Percentiles rank a stretch among this genome's conserved stretches.
Conservation (phyloP, 306 rosid genomes). For the Leucaena leucocephala region DNA sequence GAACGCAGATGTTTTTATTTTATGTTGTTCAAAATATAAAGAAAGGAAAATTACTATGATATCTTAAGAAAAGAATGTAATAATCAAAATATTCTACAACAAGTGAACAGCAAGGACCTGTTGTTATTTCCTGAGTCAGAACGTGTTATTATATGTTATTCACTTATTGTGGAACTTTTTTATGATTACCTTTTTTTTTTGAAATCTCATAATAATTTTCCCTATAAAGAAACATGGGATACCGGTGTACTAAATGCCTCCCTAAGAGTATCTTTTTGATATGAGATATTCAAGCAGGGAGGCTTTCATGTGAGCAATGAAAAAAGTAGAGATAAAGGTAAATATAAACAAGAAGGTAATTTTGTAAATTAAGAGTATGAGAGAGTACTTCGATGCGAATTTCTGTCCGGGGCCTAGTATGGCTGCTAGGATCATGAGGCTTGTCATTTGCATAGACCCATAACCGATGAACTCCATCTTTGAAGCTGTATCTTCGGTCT, state of each 20-base stretch:
- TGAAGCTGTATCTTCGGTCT: constrained; percentile 37
- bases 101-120: too few relatives aligned
- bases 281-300: background rate
- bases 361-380: background rate
- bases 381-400: constrained; percentile 42
- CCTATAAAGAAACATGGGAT: background rate
- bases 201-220: too few relatives aligned
- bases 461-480: constrained; percentile 41
- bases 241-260: background rate
- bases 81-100: too few relatives aligned
- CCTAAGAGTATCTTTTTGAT: background rate
- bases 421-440: constrained; percentile 41
- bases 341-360: background rate
- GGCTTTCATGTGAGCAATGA: background rate
- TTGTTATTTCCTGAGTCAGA: too few relatives aligned
- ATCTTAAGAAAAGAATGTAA: too few relatives aligned
- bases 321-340: background rate
- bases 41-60: too few relatives aligned
- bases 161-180: too few relatives aligned
- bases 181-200: too few relatives aligned
- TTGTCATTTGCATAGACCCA: constrained; percentile 60
- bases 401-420: constrained; percentile 54
- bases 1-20: background rate
- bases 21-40: background rate
- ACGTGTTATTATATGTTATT: too few relatives aligned